Evolutionary conservation across 495 filamentous ascomycete species (phyloP).

Genomic region (Penicillium canescens): DNA sequence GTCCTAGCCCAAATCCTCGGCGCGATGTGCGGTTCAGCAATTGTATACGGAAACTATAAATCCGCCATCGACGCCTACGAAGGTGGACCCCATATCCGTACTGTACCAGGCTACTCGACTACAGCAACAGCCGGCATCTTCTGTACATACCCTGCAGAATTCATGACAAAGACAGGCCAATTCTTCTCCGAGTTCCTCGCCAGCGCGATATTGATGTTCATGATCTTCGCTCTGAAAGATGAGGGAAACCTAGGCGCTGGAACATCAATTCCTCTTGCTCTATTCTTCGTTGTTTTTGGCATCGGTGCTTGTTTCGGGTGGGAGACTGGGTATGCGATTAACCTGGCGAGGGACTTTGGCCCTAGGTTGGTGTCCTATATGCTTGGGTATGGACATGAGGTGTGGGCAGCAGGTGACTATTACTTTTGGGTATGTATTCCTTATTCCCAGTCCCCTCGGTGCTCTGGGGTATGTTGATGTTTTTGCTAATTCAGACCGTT

Average conservation of each 20-base stretch:
- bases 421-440: conserved; percentile 59
- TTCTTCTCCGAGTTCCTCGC: conserved; percentile 69
- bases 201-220: conserved; percentile 61
- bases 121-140: conserved; percentile 66
- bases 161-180: conserved; percentile 57
- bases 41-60: conserved; percentile 60
- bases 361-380: conserved; percentile 62
- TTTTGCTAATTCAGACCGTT: not conserved
- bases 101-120: conserved; percentile 53
- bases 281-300: conserved; percentile 67
- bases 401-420: conserved; percentile 62
- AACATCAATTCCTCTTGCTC: conserved; percentile 50
- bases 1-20: conserved; percentile 54
- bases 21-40: conserved; percentile 52
- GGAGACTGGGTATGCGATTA: conserved; percentile 71
- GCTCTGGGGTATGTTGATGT: not conserved
- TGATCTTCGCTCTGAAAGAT: conserved; percentile 67
- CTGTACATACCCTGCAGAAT: conserved; percentile 63
- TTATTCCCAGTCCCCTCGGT: not conserved
- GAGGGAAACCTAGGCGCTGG: conserved; percentile 52
- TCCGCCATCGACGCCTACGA: conserved; percentile 56
- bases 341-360: conserved; percentile 67
- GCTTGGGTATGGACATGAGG: conserved; percentile 63
- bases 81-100: conserved; percentile 52
- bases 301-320: conserved; percentile 69